Base-by-base conservation (phyloP, 805 yeast species). In the Starmerella stigmatis region DNA sequence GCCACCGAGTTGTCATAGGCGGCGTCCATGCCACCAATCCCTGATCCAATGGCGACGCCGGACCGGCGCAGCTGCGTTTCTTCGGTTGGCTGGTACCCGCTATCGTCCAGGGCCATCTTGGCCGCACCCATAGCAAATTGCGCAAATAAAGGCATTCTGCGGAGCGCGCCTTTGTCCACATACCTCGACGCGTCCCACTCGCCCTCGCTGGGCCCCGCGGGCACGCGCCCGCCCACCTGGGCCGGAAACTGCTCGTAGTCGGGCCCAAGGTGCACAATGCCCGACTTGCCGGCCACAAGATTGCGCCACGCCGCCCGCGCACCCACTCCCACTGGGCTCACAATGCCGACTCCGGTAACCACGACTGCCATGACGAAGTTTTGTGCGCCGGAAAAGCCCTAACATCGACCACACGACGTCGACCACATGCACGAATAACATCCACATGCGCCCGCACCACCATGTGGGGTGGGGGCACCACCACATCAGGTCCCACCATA, bases 11-110 rank as follows among this genome's bases (percentile, higher is more conserved):
- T 84, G 3, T 75, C 80, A 56, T 76, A 77, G 0, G 75, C 63
- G 48, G 85, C 94, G 15, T 76, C 79, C 39, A 89, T 71, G 2
- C 94, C 83, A 0, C 96, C 97, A 41, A 92, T 83, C 0, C 96
- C 95, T 1, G 94, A 79, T 0, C 97, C 98, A 8, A 89, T 74
- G n/a, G 86, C 79, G 2, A 84, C 86, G 2, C 96, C 57, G 57
- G 72, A 50, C 3, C 60, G 58, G 17, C 50, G 35, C 25, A 46
- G 48, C 40, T 48, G 46, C 1, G 44, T 26, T 1, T 62, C 64
- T 1, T 64, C 46, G 2, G 45, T 46, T 0, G 78, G 73, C 23
- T 57, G 47, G 71, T 79, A 71, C 26, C 70, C 61, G 0, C 96
- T 78, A 60, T 84, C 88, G 0, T 57, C 56, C 9, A 92, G 57